A percentile compares a stretch with the other conserved stretches of the same genome.
These are phyloP conservation scores for Eimeria zaria DNA, from an alignment of 169 alveolate species.

Conservation along the genomic window DNA sequence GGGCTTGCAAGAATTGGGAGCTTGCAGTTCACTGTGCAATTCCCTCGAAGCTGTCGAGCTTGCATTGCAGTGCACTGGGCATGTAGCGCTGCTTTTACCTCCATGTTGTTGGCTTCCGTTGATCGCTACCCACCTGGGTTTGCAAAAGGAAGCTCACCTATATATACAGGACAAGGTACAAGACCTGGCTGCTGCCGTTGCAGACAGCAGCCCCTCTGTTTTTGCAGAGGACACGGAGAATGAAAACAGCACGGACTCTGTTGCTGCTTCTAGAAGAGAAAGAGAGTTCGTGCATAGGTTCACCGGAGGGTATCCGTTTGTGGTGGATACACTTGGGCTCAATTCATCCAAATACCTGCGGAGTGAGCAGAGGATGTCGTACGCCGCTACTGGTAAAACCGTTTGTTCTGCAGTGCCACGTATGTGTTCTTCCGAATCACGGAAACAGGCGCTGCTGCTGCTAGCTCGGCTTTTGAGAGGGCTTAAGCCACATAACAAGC, in stretches of 20 bases:
- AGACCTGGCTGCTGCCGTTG: neutral
- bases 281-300: neutral
- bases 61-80: constrained; percentile 57
- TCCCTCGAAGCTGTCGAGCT: constrained; percentile 69
- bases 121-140: constrained; percentile 57
- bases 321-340: constrained; percentile 49
- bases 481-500: neutral
- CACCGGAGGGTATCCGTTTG: constrained; percentile 17
- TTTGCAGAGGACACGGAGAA: neutral
- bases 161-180: constrained; percentile 18
- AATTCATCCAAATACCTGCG: neutral
- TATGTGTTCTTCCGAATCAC: constrained; percentile 36
- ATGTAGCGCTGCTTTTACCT: constrained; percentile 44
- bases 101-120: constrained; percentile 65
- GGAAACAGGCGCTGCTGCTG: constrained; percentile 48
- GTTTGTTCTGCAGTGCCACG: neutral
- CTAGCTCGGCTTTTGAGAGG: constrained; percentile 53
- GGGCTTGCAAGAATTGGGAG: constrained; percentile 73
- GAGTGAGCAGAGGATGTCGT: neutral
- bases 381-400: neutral
- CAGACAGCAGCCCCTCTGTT: neutral
- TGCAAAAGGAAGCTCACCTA: constrained; percentile 32
- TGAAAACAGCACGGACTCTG: neutral
- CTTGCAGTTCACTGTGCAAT: constrained; percentile 50
- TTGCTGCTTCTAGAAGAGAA: neutral